A percentile compares a stretch with the other conserved stretches of the same genome.
Conservation (phyloP, 345 rosid genomes). For the Toxicodendron radicans region DNA sequence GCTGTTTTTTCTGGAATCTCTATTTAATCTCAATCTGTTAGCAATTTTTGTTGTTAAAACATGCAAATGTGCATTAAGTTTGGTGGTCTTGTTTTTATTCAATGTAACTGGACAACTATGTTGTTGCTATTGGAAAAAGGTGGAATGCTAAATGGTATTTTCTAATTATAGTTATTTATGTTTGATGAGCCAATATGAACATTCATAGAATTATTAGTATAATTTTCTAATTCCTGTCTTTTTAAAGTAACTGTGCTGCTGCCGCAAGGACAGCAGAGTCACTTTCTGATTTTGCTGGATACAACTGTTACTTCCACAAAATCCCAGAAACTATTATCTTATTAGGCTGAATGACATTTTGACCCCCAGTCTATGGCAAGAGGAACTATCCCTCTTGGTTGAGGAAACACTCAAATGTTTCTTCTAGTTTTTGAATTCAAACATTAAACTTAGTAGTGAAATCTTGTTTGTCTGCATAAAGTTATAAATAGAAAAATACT, state of each 20-base stretch:
- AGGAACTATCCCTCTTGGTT: too few species aligned
- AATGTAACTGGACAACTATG: neutral
- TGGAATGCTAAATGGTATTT: neutral
- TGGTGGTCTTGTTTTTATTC: slow-evolving; percentile 7
- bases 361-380: too few species aligned
- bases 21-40: slow-evolving; percentile 13
- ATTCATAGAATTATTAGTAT: neutral
- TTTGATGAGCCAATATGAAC: neutral
- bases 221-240: neutral
- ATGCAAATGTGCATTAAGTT: slow-evolving; percentile 4
- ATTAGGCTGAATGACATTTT: too few species aligned
- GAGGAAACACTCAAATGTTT: too few species aligned
- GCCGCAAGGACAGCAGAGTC: too few species aligned
- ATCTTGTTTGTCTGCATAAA: too few species aligned
- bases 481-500: too few species aligned
- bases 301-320: too few species aligned
- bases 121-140: neutral
- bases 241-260: neutral
- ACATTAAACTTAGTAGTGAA: too few species aligned
- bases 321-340: too few species aligned
- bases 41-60: slow-evolving; percentile 26
- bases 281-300: too few species aligned
- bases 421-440: too few species aligned
- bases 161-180: neutral
- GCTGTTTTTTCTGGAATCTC: slow-evolving; percentile 6